Evolutionary conservation across 305 asterid species (phyloP).

Genomic region (Fraxinus ornus): DNA sequence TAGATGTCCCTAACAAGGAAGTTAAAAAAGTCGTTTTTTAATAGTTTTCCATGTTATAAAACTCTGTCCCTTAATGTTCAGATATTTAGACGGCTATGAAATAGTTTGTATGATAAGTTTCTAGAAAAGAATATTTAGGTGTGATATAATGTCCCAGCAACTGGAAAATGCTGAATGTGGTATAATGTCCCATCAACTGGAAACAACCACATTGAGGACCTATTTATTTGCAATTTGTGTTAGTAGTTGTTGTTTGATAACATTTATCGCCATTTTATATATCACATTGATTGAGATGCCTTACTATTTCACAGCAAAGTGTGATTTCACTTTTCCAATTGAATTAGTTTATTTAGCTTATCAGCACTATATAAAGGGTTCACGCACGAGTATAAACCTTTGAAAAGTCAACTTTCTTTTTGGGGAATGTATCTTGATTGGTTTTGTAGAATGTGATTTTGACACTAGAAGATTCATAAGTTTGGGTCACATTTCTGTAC

Average conservation of each 20-base stretch:
- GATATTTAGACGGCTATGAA: not conserved
- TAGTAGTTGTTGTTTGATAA: not conserved
- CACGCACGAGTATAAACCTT: not conserved
- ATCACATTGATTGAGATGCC: not conserved
- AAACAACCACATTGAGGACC: not conserved
- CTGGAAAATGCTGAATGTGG: not conserved
- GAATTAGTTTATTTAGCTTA: not conserved
- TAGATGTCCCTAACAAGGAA: not conserved
- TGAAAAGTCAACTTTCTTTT: not conserved
- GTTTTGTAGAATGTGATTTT: not conserved
- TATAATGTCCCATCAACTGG: not conserved
- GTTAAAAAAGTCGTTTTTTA: not conserved
- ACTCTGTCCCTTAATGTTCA: not conserved
- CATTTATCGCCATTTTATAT: not conserved
- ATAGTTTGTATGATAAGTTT: not conserved
- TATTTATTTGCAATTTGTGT: not conserved
- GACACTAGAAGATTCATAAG: not conserved
- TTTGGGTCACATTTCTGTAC: not conserved
- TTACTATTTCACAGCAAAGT: not conserved
- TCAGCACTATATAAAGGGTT: not conserved
- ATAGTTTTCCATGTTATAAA: not conserved
- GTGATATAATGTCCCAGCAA: not conserved
- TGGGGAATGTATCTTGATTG: not conserved
- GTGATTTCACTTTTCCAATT: not conserved
- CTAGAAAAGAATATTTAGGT: not conserved